Base-by-base conservation (phyloP, 75 land plant species). In the Cupressus sempervirens region DNA sequence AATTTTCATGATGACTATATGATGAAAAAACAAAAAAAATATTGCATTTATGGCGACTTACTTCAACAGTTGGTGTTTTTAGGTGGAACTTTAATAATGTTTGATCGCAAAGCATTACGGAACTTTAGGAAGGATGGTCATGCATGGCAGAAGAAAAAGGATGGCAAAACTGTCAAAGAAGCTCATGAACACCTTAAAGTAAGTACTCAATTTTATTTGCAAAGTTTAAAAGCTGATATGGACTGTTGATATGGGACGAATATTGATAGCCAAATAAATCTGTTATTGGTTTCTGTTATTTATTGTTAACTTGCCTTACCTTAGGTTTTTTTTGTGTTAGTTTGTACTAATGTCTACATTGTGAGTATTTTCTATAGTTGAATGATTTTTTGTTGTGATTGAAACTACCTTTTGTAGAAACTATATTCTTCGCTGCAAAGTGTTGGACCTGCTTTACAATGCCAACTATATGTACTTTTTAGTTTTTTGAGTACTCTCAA, bases 81-180 rank as follows among this genome's bases (percentile, higher is more conserved):
- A 77, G 98, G 93, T 92, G 98, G 98, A 10, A 85, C 81, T 13
- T 62, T 96, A 72, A 83, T 96, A 38, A 86, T 96, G 23, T 96
- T 94, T 91, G 95, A 96, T 85, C 93, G 98, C 23, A 96, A 92
- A 87, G 87, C 88, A 88, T 89, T 96, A 29, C 86, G 98, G 70
- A 94, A 96, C 82, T 96, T 96, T 82, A 88, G 98, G 52, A 94
- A 92, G 85, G 98, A 96, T 93, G 96, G 98, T 73, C 96, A 94
- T 86, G 88, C 89, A 85, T 96, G 98, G 98, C 92, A 90, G 86
- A 96, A 96, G 88, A 96, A 94, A 89, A 96, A 94, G 70, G 98
- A 96, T 86, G 96, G 96, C 34, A 94, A 92, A 86, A 94, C 96
- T 40, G 94, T 94, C 11, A 93, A 94, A 84, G 98, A 96, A 86